These are phyloP conservation scores for Lipomyces lipofer DNA, from an alignment of 805 yeast genomes.

Conservation along the genomic window DNA sequence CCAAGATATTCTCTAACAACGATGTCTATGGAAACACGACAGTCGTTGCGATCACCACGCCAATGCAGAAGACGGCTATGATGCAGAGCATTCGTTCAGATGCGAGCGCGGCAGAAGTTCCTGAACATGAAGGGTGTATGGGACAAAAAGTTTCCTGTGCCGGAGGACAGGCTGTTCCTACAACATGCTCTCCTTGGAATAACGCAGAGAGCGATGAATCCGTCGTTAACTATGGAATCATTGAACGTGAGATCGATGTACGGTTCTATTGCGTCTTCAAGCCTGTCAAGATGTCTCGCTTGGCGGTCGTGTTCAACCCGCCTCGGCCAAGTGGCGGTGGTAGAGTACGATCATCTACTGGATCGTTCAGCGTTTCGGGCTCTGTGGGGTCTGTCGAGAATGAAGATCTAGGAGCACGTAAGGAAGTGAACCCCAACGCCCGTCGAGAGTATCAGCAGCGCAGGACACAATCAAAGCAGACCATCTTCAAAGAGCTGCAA, in stretches of 20 bases:
- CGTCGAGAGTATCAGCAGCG: too few species aligned
- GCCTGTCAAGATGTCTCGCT: conserved; percentile 27
- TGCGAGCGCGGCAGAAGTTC: conserved; percentile 3
- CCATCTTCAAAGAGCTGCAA: conserved; percentile 32
- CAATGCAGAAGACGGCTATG: conserved; percentile 34
- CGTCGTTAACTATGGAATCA: conserved; percentile 14
- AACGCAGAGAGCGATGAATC: background rate
- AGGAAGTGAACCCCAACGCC: background rate
- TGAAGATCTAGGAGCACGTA: background rate
- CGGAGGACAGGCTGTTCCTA: background rate
- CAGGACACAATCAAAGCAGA: conserved; percentile 14
- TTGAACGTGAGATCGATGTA: conserved; percentile 16
- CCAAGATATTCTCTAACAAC: conserved; percentile 18
- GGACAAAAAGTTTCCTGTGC: background rate
- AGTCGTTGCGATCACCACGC: conserved; percentile 30
- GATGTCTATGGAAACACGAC: conserved; percentile 19
- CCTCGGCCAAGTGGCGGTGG: background rate
- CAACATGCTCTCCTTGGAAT: background rate
- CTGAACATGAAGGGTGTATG: background rate
- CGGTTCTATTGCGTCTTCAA: conserved; percentile 29
- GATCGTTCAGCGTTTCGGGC: background rate
- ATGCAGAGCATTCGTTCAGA: conserved; percentile 25
- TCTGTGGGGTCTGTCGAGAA: background rate
- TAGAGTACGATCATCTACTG: background rate
- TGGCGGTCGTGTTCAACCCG: conserved; percentile 17